Conservation (phyloP, 1,284 basidiomycete genomes). For the Amylostereum areolatum region DNA sequence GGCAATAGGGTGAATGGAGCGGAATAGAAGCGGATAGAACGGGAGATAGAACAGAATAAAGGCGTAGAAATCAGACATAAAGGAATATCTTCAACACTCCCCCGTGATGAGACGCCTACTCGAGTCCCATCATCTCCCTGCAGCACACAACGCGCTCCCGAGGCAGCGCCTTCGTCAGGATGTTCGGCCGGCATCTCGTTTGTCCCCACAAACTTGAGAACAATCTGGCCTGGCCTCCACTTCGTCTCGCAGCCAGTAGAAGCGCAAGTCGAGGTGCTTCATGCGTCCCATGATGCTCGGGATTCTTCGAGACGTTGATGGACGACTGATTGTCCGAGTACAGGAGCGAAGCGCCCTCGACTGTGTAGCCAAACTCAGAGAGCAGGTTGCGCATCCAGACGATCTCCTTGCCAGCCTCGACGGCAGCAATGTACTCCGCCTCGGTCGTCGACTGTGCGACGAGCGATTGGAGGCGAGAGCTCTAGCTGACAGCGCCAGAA, state of each 20-base stretch:
- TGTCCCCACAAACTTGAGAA: constrained; percentile 12
- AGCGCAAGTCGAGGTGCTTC: constrained; percentile 32
- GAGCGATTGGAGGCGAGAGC: too few species aligned
- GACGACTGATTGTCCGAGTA: constrained; percentile 26
- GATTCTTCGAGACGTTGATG: constrained; percentile 24
- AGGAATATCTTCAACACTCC: too few species aligned
- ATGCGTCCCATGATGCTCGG: constrained; percentile 20
- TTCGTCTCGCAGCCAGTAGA: constrained; percentile 28
- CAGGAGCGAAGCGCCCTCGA: constrained; percentile 14
- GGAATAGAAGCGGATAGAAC: too few species aligned
- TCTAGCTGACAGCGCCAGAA: too few species aligned
- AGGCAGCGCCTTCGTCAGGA: constrained; percentile 23
- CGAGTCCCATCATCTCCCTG: neutral
- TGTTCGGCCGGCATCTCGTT: constrained; percentile 23
- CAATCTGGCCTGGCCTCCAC: constrained; percentile 18
- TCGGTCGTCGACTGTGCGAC: too few species aligned
- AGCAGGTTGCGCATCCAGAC: constrained; percentile 31
- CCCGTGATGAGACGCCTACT: too few species aligned
- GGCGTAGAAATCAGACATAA: too few species aligned
- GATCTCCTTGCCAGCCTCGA: constrained; percentile 26
- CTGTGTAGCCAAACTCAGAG: constrained; percentile 19
- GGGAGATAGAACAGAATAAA: too few species aligned
- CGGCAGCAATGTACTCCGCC: constrained; percentile 34
- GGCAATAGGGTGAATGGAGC: too few species aligned
- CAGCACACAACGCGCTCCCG: neutral